Percentiles rank a stretch among this genome's conserved stretches.
These are phyloP conservation scores for Coccinonectria pachysandricola DNA, from an alignment of 2,329 filamentous ascomycete genomes.

Conservation along the genomic window DNA sequence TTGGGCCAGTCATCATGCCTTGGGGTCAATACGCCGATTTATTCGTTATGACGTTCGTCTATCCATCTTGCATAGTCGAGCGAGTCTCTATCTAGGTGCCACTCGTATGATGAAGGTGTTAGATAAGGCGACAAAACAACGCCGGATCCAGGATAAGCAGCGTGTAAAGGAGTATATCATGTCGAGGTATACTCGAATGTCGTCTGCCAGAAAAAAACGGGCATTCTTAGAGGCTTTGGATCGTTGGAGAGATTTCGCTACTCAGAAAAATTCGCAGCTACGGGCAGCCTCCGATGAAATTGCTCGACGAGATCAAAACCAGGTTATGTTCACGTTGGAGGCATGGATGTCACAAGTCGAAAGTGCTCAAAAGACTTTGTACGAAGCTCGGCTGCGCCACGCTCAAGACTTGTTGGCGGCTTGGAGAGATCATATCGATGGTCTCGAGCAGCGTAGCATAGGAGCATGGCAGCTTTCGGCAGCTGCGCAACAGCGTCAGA, in stretches of 20 bases:
- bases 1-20: conserved; percentile 7
- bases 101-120: conserved; percentile 20
- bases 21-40: conserved; percentile 7
- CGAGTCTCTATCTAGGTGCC: conserved; percentile 22
- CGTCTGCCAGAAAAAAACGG: conserved; percentile 21
- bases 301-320: conserved; percentile 4
- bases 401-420: conserved; percentile 10
- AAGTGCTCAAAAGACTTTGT: conserved; percentile 8
- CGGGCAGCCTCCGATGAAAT: conserved; percentile 10
- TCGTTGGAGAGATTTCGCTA: conserved; percentile 18
- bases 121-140: conserved; percentile 14
- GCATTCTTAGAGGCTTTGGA: conserved; percentile 23
- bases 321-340: conserved; percentile 5
- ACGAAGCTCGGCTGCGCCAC: conserved; percentile 12
- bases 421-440: conserved; percentile 14
- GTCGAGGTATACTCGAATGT: conserved; percentile 25
- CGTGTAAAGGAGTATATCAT: conserved; percentile 24
- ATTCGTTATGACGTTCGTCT: conserved; percentile 8
- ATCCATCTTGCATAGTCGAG: conserved; percentile 14
- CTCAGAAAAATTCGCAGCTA: conserved; percentile 5
- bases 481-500: conserved; percentile 21
- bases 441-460: conserved; percentile 15
- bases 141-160: conserved; percentile 18
- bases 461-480: conserved; percentile 24
- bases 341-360: conserved; percentile 14